Percentiles rank a stretch among this genome's conserved stretches.
Conservation (phyloP, 768 basidiomycete species). For the Xerocomus potaroensis region DNA sequence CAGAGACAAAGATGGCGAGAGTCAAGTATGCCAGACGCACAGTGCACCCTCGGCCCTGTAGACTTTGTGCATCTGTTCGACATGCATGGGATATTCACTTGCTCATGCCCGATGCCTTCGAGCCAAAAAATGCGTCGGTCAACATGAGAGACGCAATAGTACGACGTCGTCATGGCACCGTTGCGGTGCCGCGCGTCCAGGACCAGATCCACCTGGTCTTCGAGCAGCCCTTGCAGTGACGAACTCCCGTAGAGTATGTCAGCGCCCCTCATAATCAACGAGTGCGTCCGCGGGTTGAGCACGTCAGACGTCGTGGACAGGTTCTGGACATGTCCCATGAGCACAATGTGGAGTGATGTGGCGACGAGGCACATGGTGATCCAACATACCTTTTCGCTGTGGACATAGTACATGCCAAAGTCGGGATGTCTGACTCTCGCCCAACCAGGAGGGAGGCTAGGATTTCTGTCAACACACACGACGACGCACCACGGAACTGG, state of each 20-base stretch:
- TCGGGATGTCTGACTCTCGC: conserved; percentile 28
- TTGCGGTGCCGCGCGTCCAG: conserved; percentile 7
- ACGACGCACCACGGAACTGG: no score
- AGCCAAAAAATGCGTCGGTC: conserved; percentile 31
- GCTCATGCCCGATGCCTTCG: conserved; percentile 19
- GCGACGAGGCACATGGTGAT: not conserved
- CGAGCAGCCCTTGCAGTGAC: conserved; percentile 3
- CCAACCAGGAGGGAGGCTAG: conserved; percentile 26
- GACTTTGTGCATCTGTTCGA: conserved; percentile 15
- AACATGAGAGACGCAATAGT: conserved; percentile 27
- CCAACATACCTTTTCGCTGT: conserved; percentile 28
- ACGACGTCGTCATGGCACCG: conserved; percentile 5
- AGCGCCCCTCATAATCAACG: conserved; percentile 11
- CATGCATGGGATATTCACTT: conserved; percentile 18
- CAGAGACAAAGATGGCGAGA: not conserved
- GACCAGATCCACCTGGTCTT: conserved; percentile 16
- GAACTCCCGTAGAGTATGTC: conserved; percentile 5
- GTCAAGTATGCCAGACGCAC: conserved; percentile 14
- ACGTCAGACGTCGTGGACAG: conserved; percentile 13
- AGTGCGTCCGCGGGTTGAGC: not conserved
- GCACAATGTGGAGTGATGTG: no score
- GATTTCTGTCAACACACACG: conserved; percentile 4
- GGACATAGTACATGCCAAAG: conserved; percentile 29
- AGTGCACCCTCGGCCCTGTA: conserved; percentile 16
- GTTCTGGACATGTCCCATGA: conserved; percentile 4